Evolutionary conservation across 805 yeast genomes (phyloP).

Genomic region (Blastobotrys attinorum): DNA sequence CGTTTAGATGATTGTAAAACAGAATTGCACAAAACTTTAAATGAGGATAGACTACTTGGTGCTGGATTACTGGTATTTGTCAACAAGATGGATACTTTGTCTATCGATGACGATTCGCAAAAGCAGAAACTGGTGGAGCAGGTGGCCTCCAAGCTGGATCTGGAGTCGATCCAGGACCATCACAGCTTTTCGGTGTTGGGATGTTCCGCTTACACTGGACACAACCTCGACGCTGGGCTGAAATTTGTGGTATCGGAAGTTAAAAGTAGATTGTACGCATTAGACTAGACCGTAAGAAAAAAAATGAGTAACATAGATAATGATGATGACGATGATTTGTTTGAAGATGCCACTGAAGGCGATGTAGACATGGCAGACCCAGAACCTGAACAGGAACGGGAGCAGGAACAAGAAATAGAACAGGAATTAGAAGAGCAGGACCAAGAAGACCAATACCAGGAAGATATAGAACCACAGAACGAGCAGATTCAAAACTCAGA

Average conservation of each 20-base stretch:
- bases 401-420: conserved; percentile 21
- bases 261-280: conserved; percentile 32
- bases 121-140: conserved; percentile 9
- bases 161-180: conserved; percentile 22
- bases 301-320: conserved; percentile 7
- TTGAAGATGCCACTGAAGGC: conserved; percentile 27
- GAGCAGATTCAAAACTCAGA: conserved; percentile 14
- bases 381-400: conserved; percentile 15
- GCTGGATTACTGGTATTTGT: conserved; percentile 58
- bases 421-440: conserved; percentile 23
- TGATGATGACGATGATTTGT: conserved; percentile 25
- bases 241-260: conserved; percentile 39
- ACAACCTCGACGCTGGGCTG: conserved; percentile 33
- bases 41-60: conserved; percentile 64
- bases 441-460: conserved; percentile 24
- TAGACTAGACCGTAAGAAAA: conserved; percentile 15
- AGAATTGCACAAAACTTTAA: conserved; percentile 56
- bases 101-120: conserved; percentile 10
- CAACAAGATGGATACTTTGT: conserved; percentile 63
- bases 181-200: conserved; percentile 38
- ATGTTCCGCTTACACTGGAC: conserved; percentile 44
- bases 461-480: conserved; percentile 26
- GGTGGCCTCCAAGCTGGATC: conserved; percentile 7
- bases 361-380: conserved; percentile 17
- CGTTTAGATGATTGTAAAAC: conserved; percentile 55